Conservation (phyloP, 116 monocot species). For the Posidonia oceanica region DNA sequence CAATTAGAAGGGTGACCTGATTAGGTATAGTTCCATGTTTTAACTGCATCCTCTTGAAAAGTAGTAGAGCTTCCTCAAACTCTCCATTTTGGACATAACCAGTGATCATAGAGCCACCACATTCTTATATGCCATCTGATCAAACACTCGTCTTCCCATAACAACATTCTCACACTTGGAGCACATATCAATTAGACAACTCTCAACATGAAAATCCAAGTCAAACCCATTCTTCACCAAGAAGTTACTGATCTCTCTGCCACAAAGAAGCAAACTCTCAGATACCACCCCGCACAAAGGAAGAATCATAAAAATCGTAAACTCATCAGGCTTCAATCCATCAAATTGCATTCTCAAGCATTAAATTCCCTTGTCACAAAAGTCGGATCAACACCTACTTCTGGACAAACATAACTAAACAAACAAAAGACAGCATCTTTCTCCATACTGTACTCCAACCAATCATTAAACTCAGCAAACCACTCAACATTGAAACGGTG, state of each 20-base stretch:
- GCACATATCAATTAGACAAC: slow-evolving; percentile 58
- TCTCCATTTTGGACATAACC: slow-evolving; percentile 45
- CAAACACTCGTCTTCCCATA: slow-evolving; percentile 45
- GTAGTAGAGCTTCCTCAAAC: slow-evolving; percentile 35
- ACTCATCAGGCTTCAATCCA: too few species aligned
- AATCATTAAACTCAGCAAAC: too few species aligned
- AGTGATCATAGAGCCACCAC: slow-evolving; percentile 51
- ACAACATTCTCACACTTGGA: slow-evolving; percentile 17
- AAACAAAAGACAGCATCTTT: too few species aligned
- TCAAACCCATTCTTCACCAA: slow-evolving; percentile 33
- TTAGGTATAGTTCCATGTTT: slow-evolving; percentile 31
- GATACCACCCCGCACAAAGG: too few species aligned
- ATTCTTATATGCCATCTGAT: slow-evolving; percentile 34
- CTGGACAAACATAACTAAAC: too few species aligned
- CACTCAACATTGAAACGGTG: too few species aligned
- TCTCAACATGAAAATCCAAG: slow-evolving; percentile 42
- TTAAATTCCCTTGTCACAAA: too few species aligned
- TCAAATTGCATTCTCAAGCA: too few species aligned
- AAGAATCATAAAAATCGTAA: too few species aligned
- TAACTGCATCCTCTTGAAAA: slow-evolving; percentile 47
- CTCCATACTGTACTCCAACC: too few species aligned
- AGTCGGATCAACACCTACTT: too few species aligned
- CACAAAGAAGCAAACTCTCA: slow-evolving; percentile 2
- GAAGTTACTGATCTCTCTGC: slow-evolving; percentile 55
- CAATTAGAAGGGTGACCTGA: slow-evolving; percentile 35